These are phyloP conservation scores for Sarcomyxa edulis DNA, from an alignment of 768 basidiomycete genomes.

Conservation along the genomic window DNA sequence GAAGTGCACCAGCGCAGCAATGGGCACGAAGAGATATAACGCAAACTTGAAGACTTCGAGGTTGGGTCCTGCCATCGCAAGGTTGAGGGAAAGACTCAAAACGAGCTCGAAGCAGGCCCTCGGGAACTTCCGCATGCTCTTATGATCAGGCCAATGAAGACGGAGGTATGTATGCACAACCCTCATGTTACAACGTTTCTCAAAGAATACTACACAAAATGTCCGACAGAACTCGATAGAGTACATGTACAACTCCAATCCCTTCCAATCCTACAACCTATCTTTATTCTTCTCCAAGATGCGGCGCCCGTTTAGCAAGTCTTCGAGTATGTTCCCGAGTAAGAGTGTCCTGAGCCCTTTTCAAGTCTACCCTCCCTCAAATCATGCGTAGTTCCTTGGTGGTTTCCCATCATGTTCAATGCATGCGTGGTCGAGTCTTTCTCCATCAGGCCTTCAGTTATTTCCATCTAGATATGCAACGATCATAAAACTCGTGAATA, in stretches of 20 bases:
- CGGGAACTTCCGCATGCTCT: too few species aligned
- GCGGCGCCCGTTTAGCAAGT: conserved; percentile 56
- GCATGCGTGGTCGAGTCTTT: conserved; percentile 45
- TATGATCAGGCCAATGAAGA: too few species aligned
- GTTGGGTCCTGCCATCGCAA: conserved; percentile 76
- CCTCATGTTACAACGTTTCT: too few species aligned
- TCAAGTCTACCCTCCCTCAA: conserved; percentile 40
- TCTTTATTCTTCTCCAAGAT: too few species aligned
- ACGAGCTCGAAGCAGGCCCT: too few species aligned
- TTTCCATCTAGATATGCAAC: conserved; percentile 2
- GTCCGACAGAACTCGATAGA: too few species aligned
- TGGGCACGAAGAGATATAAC: conserved; percentile 81
- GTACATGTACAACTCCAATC: too few species aligned
- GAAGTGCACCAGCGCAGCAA: conserved; percentile 76
- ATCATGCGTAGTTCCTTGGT: conserved; percentile 28
- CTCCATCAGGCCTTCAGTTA: conserved; percentile 30
- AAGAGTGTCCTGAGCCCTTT: conserved; percentile 36
- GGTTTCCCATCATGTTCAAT: conserved; percentile 35
- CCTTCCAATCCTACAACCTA: too few species aligned
- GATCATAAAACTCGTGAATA: background rate
- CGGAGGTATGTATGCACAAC: too few species aligned
- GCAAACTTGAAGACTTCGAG: conserved; percentile 90
- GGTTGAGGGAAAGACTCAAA: too few species aligned
- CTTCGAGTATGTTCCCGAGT: conserved; percentile 64
- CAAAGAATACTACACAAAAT: too few species aligned